phyloP scores from a whole-genome alignment of 2,329 filamentous ascomycete genomes.

The Fusarium acutatum region DNA sequence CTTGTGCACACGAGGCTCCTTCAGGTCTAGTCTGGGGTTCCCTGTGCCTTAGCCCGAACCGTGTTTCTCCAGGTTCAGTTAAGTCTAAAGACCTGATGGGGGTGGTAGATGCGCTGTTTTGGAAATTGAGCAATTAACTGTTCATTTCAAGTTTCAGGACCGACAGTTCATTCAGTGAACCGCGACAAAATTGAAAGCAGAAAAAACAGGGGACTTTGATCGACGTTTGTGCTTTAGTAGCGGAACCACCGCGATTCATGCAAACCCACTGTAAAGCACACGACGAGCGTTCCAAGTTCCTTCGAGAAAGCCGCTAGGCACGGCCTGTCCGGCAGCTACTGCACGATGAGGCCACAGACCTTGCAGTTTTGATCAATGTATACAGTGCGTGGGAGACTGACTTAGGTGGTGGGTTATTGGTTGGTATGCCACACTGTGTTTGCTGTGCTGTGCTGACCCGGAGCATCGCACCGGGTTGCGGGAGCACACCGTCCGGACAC shows the following conservation, averaged over 20 bases:
- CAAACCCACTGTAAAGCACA: slow-evolving; percentile 30
- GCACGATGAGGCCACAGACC: slow-evolving; percentile 37
- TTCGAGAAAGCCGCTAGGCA: slow-evolving; percentile 40
- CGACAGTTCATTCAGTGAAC: too few species aligned
- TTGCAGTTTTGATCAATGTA: slow-evolving; percentile 12
- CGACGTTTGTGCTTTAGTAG: neutral
- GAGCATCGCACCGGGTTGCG: neutral
- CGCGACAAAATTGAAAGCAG: neutral
- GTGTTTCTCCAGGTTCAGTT: slow-evolving; percentile 39
- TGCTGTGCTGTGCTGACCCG: neutral
- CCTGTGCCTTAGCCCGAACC: slow-evolving; percentile 1
- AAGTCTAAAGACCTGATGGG: slow-evolving; percentile 6
- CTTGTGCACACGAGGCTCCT: slow-evolving; percentile 4
- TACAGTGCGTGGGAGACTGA: slow-evolving; percentile 27
- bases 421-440: slow-evolving; percentile 27
- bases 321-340: slow-evolving; percentile 42
- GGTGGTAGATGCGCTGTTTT: slow-evolving; percentile 11
- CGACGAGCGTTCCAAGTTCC: slow-evolving; percentile 24
- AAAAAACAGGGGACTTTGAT: neutral
- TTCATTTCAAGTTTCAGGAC: neutral
- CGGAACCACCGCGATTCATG: slow-evolving; percentile 24
- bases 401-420: neutral
- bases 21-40: slow-evolving; percentile 34
- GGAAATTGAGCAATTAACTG: slow-evolving; percentile 19
- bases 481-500: neutral